Conservation (phyloP, 805 yeast genomes). For the Clavispora carvajalis region DNA sequence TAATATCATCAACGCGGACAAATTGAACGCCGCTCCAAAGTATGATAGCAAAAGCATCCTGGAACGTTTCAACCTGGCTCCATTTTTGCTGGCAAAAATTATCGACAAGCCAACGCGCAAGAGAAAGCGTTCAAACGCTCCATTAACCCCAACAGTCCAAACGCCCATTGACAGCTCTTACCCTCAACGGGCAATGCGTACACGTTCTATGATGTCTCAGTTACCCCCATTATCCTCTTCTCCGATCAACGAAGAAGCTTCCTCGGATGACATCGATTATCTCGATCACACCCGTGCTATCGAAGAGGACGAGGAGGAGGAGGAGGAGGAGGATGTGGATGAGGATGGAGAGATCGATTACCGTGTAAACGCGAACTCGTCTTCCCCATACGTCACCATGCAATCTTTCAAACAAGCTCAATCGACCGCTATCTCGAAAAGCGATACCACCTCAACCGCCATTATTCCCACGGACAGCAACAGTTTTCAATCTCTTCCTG, state of each 20-base stretch:
- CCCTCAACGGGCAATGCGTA: conserved; percentile 38
- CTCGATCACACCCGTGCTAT: conserved; percentile 16
- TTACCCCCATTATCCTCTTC: conserved; percentile 31
- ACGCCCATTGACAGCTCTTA: conserved; percentile 9
- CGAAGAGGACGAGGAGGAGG: conserved; percentile 25
- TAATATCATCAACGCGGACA: conserved; percentile 39
- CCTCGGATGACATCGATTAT: conserved; percentile 37
- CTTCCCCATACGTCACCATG: conserved; percentile 38
- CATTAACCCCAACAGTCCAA: conserved; percentile 13
- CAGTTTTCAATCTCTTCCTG: conserved; percentile 36
- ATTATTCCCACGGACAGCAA: conserved; percentile 12
- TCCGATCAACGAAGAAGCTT: conserved; percentile 37
- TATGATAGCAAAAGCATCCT: conserved; percentile 38
- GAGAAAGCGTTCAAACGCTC: conserved; percentile 18
- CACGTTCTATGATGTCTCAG: conserved; percentile 37
- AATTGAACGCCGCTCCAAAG: conserved; percentile 30
- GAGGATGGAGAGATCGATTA: conserved; percentile 6
- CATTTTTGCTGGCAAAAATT: conserved; percentile 37
- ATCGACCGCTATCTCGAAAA: conserved; percentile 6
- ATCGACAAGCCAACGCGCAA: conserved; percentile 30
- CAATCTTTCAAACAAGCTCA: conserved; percentile 26
- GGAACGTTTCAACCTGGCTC: conserved; percentile 43
- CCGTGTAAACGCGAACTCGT: conserved; percentile 17
- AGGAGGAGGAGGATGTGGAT: conserved; percentile 20
- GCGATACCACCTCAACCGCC: conserved; percentile 4